phyloP scores from a whole-genome alignment of 495 filamentous ascomycete species.

The Durotheca rogersii region DNA sequence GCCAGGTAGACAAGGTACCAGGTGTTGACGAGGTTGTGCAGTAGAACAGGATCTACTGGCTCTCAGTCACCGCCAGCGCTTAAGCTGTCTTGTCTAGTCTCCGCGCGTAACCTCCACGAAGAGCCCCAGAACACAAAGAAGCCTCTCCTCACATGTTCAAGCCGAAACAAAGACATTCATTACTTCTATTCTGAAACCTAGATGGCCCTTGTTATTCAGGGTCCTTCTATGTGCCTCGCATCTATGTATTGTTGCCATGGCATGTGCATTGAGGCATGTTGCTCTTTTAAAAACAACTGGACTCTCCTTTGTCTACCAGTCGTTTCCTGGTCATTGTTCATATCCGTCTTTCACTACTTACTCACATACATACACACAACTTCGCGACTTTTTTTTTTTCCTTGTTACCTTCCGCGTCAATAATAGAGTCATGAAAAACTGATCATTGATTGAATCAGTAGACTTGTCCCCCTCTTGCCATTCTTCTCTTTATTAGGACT shows the following conservation, averaged over 20 bases:
- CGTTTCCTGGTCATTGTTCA: constrained; percentile 18
- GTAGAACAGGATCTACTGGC: constrained; percentile 24
- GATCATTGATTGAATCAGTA: constrained; percentile 25
- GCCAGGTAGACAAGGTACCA: constrained; percentile 15
- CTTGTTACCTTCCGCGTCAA: constrained; percentile 6
- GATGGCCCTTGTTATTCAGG: constrained; percentile 9
- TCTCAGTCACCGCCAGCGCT: constrained; percentile 26
- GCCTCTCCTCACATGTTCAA: constrained; percentile 12
- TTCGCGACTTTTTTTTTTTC: constrained; percentile 5
- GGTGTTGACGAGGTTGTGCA: constrained; percentile 19
- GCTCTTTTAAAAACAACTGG: constrained; percentile 1
- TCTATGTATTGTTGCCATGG: neutral
- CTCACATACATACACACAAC: constrained; percentile 8
- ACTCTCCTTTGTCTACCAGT: constrained; percentile 23
- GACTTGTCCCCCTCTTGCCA: neutral
- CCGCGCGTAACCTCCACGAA: constrained; percentile 31
- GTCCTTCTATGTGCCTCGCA: constrained; percentile 12
- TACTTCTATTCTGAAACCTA: constrained; percentile 30
- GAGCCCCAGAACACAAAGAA: constrained; percentile 23
- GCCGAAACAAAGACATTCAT: constrained; percentile 26
- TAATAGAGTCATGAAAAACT: constrained; percentile 22
- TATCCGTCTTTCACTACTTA: constrained; percentile 7
- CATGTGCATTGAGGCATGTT: constrained; percentile 7
- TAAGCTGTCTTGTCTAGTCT: constrained; percentile 20
- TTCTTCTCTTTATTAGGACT: constrained; percentile 4